Evolutionary conservation across 306 rosid genomes (phyloP).

Genomic region (Comarum palustre): DNA sequence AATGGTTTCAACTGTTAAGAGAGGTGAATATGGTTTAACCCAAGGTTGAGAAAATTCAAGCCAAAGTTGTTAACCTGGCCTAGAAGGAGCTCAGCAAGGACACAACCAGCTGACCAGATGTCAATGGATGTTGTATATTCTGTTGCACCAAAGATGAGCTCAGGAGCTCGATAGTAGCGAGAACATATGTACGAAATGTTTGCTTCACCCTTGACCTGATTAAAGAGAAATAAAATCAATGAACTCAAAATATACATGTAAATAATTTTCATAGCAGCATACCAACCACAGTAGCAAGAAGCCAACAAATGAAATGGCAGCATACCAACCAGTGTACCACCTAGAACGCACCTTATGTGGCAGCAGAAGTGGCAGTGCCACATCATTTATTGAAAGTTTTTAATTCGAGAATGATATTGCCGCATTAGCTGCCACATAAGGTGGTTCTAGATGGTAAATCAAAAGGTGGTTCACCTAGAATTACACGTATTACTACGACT

Average conservation of each 20-base stretch:
- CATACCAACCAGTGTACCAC: too few species aligned
- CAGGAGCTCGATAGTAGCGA: slow-evolving; percentile 98
- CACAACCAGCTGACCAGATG: slow-evolving; percentile 99
- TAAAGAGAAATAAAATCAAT: slow-evolving; percentile 18
- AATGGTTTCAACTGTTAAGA: slow-evolving; percentile 20
- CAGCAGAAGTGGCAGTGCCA: not conserved
- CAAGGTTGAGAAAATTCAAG: slow-evolving; percentile 12
- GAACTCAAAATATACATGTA: slow-evolving; percentile 5
- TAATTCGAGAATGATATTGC: not conserved
- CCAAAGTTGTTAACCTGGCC: slow-evolving; percentile 64
- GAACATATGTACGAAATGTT: slow-evolving; percentile 94
- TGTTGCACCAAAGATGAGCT: slow-evolving; percentile 92
- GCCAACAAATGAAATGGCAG: not conserved
- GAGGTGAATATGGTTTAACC: slow-evolving; percentile 9
- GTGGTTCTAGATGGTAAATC: not conserved
- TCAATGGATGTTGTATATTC: slow-evolving; percentile 87
- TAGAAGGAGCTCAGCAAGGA: slow-evolving; percentile 91
- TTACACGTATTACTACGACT: not conserved
- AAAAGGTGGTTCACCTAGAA: not conserved
- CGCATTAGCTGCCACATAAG: not conserved
- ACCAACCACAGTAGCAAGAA: not conserved
- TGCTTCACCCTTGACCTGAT: slow-evolving; percentile 79
- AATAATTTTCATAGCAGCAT: not conserved
- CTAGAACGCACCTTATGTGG: not conserved
- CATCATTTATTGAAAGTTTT: not conserved